phyloP scores from a whole-genome alignment of 2,329 filamentous ascomycete genomes.

The Dissoconium aciculare region DNA sequence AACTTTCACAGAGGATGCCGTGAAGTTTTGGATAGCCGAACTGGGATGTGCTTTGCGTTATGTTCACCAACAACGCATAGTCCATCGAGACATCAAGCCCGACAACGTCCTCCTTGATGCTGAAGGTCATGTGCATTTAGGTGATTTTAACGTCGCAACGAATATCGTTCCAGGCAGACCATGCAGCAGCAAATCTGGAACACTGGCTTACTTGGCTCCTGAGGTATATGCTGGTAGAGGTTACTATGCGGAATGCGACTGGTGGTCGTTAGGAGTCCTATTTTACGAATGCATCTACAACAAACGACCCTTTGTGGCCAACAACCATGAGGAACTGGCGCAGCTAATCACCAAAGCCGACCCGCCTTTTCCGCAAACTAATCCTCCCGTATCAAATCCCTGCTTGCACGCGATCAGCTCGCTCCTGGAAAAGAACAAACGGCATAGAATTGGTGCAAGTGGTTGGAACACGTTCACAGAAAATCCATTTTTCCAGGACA shows the following conservation, averaged over 20 bases:
- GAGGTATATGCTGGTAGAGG: conserved; percentile 87
- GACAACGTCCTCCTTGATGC: conserved; percentile 81
- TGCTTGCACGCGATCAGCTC: conserved; percentile 82
- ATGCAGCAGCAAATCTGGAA: conserved; percentile 91
- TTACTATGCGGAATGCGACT: conserved; percentile 82
- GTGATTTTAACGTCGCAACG: conserved; percentile 96
- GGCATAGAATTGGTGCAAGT: conserved; percentile 67
- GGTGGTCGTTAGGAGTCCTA: conserved; percentile 97
- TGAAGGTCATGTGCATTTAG: conserved; percentile 89
- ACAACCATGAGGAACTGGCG: conserved; percentile 65
- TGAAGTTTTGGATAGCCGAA: conserved; percentile 94
- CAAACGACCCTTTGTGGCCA: conserved; percentile 91
- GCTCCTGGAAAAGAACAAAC: conserved; percentile 65
- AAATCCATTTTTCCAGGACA: conserved; percentile 73
- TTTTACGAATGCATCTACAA: conserved; percentile 99
- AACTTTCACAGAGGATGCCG: conserved; percentile 92
- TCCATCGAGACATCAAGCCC: conserved; percentile 82
- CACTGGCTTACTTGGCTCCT: conserved; percentile 84
- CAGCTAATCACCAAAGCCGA: conserved; percentile 66
- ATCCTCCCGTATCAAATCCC: conserved; percentile 71
- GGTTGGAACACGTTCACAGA: conserved; percentile 71
- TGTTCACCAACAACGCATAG: conserved; percentile 72
- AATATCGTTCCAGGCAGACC: conserved; percentile 72
- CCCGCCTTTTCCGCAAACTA: conserved; percentile 82
- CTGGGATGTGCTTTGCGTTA: conserved; percentile 82